Base-by-base conservation (phyloP, 2,329 filamentous ascomycete genomes). In the Cladosporium sp. region DNA sequence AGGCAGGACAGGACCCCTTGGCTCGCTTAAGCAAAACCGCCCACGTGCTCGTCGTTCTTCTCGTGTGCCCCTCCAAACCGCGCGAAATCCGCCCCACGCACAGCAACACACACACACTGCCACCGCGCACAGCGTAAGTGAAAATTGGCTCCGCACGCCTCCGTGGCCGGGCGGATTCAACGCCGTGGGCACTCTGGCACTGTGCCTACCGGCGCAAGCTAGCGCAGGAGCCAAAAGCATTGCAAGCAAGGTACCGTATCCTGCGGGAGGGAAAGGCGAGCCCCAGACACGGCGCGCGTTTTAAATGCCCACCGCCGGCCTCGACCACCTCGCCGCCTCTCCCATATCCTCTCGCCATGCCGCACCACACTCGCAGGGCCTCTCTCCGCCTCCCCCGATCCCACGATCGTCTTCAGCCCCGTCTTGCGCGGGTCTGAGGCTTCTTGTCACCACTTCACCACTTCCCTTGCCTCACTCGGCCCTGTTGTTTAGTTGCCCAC, bases 371-470 rank as follows among this genome's bases (percentile, higher is more conserved):
- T 42, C 45, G 61, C 56, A 64, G 59, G 68, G 67, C 68, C 70
- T 53, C 55, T 51, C 70, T 69, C 66, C 65, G 67, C 69, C 70
- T 72, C 66, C 66, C 62, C 69, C 76, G 74, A 74, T 71, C 72
- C 65, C 65, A 71, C 42, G 42, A 45, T 45, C 42, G 42, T 45
- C 42, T 45, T 74, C 76, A 76, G 74, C 74, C 74, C 73, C 74
- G 75, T 75, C 74, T 73, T 71, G 75, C 76, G 72, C 74, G 75
- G 75, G 75, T 76, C 73, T 79, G 77, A 79, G 68, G 61, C 60
- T 28, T 64, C 47, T 59, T 44, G 40, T 25, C 45, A 45, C 51
- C 49, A 50, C 56, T 52, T 45, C 42, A 45, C 25, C 45, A 52
- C 28, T 58, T 44, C 35, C 54, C 64, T 62, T 61, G 56, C 58